Base-by-base conservation (phyloP, 2,329 filamentous ascomycete species). In the Coniochaeta hoffmannii region DNA sequence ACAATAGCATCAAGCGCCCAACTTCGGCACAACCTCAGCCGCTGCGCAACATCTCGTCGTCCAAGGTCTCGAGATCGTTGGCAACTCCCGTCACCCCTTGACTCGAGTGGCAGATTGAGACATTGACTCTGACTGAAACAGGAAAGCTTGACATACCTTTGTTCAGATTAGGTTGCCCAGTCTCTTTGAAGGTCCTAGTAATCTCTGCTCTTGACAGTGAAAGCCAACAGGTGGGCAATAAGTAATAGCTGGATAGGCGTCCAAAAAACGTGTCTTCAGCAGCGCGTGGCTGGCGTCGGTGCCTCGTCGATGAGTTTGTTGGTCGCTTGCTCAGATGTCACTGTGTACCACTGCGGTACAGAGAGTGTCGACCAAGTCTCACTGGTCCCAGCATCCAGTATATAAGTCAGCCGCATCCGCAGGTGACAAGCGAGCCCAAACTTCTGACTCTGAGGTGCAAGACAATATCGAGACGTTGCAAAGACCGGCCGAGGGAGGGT, bases 391-490 rank as follows among this genome's bases (percentile, higher is more conserved):
- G 49, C 26, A 19, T 51, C n/a, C 28, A 51, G 36, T 22, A 19
- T n/a, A 41, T 8, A 32, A 32, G 49, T 51, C 28, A 51, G 49
- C 49, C 49, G 49, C 49, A 51, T 34, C 28, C 17, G 28, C 49
- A 51, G 28, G 49, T 51, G 19, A 46, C 22, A 46, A 46, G 22
- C 41, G 41, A 46, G n/a, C 31, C 49, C 49, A 31, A 19, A 51
- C 19, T 19, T 34, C 11, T 34, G 49, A 34, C 12, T 34, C 11
- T 34, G 49, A 34, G 4, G 28, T 34, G 49, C 31, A 53, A 53
- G 15, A 19, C 22, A 53, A 53, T 53, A 53, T 53, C 24, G 50
- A 38, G 38, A 53, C 50, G 50, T 53, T 53, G 50, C 50, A 52
- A 19, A 50, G 24, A 30, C 7, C 17, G 41, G 22, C 41, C 24